A percentile compares a stretch with the other conserved stretches of the same genome.
Conservation (phyloP, 768 basidiomycete species). For the Tricholoma sp. region DNA sequence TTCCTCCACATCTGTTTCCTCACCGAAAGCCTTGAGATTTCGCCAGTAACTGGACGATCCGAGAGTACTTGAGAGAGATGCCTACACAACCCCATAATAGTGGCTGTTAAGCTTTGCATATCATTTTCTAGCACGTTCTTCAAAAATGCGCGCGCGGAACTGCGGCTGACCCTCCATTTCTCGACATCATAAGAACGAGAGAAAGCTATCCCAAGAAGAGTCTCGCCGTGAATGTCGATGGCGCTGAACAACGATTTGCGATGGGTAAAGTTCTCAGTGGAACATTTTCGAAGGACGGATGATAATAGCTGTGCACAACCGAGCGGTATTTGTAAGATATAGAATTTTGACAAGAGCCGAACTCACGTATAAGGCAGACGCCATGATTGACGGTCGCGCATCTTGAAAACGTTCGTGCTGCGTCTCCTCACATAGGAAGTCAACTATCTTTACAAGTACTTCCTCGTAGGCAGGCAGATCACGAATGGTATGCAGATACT, state of each 20-base stretch:
- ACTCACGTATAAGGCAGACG: constrained; percentile 60
- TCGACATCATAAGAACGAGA: constrained; percentile 25
- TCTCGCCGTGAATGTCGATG: constrained; percentile 36
- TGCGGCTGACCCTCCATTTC: constrained; percentile 32
- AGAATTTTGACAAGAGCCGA: not conserved
- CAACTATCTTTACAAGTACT: constrained; percentile 65
- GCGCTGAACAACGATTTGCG: constrained; percentile 21
- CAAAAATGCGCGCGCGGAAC: constrained; percentile 30
- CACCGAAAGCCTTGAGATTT: constrained; percentile 34
- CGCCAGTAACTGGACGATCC: constrained; percentile 10
- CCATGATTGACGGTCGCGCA: constrained; percentile 55
- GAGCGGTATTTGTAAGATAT: not conserved
- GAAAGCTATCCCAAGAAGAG: constrained; percentile 34
- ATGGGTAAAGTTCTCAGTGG: constrained; percentile 14
- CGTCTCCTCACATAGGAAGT: constrained; percentile 74
- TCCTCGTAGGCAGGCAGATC: constrained; percentile 47
- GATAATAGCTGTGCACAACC: constrained; percentile 24
- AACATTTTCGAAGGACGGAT: constrained; percentile 22
- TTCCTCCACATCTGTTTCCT: constrained; percentile 65
- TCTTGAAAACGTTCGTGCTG: constrained; percentile 71
- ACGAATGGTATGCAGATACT: constrained; percentile 55
- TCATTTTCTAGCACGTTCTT: constrained; percentile 27
- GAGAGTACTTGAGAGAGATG: constrained; percentile 20
- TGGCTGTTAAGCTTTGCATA: constrained; percentile 23
- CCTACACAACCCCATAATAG: constrained; percentile 28